phyloP scores from a whole-genome alignment of 106 monocot species.

The Dendrobium nobile region DNA sequence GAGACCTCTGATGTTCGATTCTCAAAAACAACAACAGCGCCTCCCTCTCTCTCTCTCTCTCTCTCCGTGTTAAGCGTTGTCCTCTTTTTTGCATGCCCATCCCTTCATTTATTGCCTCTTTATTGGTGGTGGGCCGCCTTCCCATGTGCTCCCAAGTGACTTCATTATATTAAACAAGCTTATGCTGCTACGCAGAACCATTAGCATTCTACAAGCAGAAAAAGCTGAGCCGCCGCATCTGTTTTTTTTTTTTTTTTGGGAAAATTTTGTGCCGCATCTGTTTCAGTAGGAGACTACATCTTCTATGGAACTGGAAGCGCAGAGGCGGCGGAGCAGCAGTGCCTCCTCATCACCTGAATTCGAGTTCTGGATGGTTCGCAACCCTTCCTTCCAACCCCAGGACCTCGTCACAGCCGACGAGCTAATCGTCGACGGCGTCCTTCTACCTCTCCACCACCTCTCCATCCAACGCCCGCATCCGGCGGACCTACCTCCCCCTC shows the following conservation, averaged over 20 bases:
- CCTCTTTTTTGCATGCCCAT: neutral
- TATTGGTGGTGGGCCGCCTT: neutral
- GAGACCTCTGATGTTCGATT: too few species aligned
- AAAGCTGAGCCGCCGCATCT: neutral
- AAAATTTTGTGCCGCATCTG: neutral
- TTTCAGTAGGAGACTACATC: neutral
- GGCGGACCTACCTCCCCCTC: neutral
- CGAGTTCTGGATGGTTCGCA: slow-evolving; percentile 60
- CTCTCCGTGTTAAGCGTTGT: neutral
- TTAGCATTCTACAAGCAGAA: neutral
- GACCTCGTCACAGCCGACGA: slow-evolving; percentile 59
- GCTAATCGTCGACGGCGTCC: slow-evolving; percentile 68
- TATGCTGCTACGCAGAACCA: neutral
- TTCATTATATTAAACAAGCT: too few species aligned
- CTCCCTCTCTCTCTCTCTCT: neutral
- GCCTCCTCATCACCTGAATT: slow-evolving; percentile 61
- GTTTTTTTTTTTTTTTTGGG: too few species aligned
- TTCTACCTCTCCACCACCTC: slow-evolving; percentile 56
- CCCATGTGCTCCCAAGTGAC: neutral
- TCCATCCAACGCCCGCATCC: neutral
- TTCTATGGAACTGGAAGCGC: slow-evolving; percentile 6
- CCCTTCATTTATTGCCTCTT: neutral
- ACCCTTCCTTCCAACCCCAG: slow-evolving; percentile 25
- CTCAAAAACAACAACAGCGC: too few species aligned
- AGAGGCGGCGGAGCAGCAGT: slow-evolving; percentile 17